Evolutionary conservation across 345 rosid species (phyloP), one percentile per base, ranked within the genome.

Genomic region (Camelina hispida): DNA sequence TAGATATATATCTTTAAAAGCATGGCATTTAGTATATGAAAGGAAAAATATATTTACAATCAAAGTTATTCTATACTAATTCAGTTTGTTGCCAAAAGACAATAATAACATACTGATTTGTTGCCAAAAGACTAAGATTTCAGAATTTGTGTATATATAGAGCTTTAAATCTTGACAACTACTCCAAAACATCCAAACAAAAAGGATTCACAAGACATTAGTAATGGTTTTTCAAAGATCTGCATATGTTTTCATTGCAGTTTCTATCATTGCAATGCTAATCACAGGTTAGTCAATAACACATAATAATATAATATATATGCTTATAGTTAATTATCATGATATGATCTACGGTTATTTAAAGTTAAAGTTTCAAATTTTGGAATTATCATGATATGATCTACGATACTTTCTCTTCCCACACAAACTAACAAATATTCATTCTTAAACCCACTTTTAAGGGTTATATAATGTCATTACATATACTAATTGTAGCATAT

Each of bases 221-320:
- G 40, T 3, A 7, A 70, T 70, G 66, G 37, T 34, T 47, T 14
- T n/a, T 20, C 47, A 3, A 38, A 70, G 58, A 70, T 46, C 23
- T 70, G 2, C 5, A 47, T 10, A 9, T 7, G 3, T n/a, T 47
- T 47, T 70, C 37, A 34, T 47, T 47, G 48, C 11, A 13, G 25
- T 47, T 20, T 70, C 23, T 48, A 10, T 59, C 57, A 4, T 70
- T 20, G 66, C 10, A 34, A 59, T 70, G 46, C 59, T 47, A 1
- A 70, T 34, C 66, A 34, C 66, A 70, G 48, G 74, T 70, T 1
- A 47, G 66, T 57, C 10, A 57, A 32, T n/a, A 32, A 4, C 28
- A 20, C 4, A 34, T 28, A 44, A 30, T 25, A 69, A 43, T 14
- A 32, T 32, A 5, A 25, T 57, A 5, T 30, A 58, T 44, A 34